These are phyloP conservation scores for Apiospora sp. DNA, from an alignment of 2,329 filamentous ascomycete genomes.

Conservation along the genomic window DNA sequence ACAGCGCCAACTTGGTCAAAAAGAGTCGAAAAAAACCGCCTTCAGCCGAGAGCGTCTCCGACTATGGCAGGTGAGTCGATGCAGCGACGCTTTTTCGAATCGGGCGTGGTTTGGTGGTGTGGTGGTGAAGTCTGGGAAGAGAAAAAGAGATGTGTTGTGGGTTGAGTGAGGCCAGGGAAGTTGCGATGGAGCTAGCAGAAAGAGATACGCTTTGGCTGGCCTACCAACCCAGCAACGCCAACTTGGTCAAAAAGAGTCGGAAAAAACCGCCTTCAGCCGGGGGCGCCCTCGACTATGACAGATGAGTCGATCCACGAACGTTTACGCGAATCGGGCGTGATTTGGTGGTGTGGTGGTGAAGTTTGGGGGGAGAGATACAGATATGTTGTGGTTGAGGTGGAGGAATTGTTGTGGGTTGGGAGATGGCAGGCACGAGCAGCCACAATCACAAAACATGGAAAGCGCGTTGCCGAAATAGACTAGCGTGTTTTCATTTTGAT, in stretches of 20 bases:
- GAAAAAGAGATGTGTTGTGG: neutral
- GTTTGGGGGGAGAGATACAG: neutral
- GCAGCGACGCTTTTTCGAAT: neutral
- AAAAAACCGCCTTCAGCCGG: neutral
- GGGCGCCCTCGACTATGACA: neutral
- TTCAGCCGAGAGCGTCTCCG: neutral
- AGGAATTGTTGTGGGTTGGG: neutral
- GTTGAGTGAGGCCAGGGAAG: neutral
- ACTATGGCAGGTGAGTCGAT: neutral
- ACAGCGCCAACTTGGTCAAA: neutral
- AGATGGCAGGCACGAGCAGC: neutral
- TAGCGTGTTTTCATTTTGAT: neutral
- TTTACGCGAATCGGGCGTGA: neutral
- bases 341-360: neutral
- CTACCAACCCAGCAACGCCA: neutral
- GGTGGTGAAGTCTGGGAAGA: neutral
- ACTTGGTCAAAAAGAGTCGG: neutral
- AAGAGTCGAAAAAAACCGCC: neutral
- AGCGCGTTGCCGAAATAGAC: neutral
- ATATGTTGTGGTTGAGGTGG: neutral
- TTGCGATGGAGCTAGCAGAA: neutral
- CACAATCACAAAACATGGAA: neutral
- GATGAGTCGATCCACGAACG: neutral
- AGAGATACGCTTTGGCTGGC: neutral
- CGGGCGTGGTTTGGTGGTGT: neutral